phyloP scores from a whole-genome alignment of 352 stramenopile genomes.

The Phytophthora pini region DNA sequence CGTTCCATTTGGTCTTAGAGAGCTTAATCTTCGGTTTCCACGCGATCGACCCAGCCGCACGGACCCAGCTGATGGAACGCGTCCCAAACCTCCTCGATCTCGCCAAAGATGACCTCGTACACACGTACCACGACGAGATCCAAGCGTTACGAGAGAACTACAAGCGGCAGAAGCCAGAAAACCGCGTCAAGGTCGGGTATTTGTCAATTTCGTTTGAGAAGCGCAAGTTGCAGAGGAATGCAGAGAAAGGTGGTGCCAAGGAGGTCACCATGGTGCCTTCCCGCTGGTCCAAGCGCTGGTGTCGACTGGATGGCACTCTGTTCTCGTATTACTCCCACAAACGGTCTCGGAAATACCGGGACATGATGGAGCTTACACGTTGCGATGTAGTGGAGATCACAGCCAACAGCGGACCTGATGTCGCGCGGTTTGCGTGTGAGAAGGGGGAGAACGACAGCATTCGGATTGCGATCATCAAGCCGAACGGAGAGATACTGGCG shows the following conservation, averaged over 20 bases:
- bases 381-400: slow-evolving; percentile 80
- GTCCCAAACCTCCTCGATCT: slow-evolving; percentile 74
- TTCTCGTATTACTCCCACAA: slow-evolving; percentile 89
- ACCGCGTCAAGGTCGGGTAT: slow-evolving; percentile 84
- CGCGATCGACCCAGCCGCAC: slow-evolving; percentile 58
- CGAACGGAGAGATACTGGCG: slow-evolving; percentile 71
- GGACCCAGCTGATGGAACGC: slow-evolving; percentile 71
- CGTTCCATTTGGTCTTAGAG: slow-evolving; percentile 69
- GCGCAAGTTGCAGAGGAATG: slow-evolving; percentile 54
- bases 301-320: slow-evolving; percentile 72
- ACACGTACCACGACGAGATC: slow-evolving; percentile 89
- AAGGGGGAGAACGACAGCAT: slow-evolving; percentile 61
- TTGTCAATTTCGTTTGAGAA: slow-evolving; percentile 82
- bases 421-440: slow-evolving; percentile 63
- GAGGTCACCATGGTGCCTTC: slow-evolving; percentile 63
- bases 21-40: slow-evolving; percentile 83
- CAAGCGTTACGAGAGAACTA: slow-evolving; percentile 85
- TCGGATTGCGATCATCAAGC: slow-evolving; percentile 75
- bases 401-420: slow-evolving; percentile 44
- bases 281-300: slow-evolving; percentile 88
- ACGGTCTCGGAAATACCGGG: slow-evolving; percentile 69
- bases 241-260: slow-evolving; percentile 57
- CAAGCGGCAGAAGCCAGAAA: slow-evolving; percentile 78
- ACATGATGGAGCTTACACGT: slow-evolving; percentile 77
- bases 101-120: slow-evolving; percentile 77